These are phyloP conservation scores for Scheffersomyces illinoinensis DNA, from an alignment of 1,139 yeast species.

Conservation along the genomic window DNA sequence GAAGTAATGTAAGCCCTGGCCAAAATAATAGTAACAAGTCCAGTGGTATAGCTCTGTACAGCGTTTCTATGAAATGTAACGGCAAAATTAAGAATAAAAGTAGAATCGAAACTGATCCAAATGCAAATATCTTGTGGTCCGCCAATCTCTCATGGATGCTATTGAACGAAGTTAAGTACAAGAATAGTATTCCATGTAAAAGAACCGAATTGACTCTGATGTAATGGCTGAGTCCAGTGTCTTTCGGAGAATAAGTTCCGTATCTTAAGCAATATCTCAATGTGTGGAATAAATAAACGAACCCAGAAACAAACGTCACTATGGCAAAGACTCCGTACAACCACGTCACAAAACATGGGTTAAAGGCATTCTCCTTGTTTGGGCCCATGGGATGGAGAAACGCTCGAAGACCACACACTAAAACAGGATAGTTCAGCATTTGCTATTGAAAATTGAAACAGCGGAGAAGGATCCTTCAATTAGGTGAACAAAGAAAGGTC, in stretches of 20 bases:
- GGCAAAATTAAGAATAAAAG: constrained; percentile 31
- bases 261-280: constrained; percentile 10
- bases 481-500: not conserved
- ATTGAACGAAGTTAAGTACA: constrained; percentile 17
- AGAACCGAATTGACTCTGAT: constrained; percentile 28
- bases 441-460: too few species aligned
- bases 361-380: constrained; percentile 48
- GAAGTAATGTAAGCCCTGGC: constrained; percentile 32
- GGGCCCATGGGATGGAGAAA: constrained; percentile 19
- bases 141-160: constrained; percentile 24
- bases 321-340: constrained; percentile 18
- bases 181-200: constrained; percentile 24
- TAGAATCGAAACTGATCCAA: constrained; percentile 15
- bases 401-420: constrained; percentile 5
- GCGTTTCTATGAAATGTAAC: constrained; percentile 41
- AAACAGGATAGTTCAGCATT: not conserved
- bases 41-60: constrained; percentile 31
- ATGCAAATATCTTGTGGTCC: constrained; percentile 24
- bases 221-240: constrained; percentile 30
- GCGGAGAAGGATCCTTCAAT: not conserved
- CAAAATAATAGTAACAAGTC: constrained; percentile 42
- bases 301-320: constrained; percentile 21
- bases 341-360: constrained; percentile 53
- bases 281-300: constrained; percentile 22
- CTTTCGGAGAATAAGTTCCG: constrained; percentile 25